Conservation (phyloP, 2,329 filamentous ascomycete genomes). For the Periconia sp. region DNA sequence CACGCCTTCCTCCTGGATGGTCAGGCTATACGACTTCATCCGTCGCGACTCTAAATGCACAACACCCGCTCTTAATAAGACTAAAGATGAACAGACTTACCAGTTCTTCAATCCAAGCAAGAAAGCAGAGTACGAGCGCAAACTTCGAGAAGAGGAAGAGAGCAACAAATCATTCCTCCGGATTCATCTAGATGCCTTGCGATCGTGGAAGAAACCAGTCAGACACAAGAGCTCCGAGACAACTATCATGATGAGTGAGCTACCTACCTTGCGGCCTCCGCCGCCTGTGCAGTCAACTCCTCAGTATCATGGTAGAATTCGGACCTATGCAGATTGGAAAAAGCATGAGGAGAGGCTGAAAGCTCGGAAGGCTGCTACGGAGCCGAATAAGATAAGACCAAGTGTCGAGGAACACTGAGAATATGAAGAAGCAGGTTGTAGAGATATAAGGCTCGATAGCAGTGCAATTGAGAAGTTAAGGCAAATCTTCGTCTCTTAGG, state of each 20-base stretch:
- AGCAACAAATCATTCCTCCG: constrained; percentile 62
- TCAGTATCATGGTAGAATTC: too few species aligned
- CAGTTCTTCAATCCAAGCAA: neutral
- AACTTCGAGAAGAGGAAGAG: constrained; percentile 56
- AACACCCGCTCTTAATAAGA: too few species aligned
- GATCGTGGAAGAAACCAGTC: neutral
- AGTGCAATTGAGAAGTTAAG: too few species aligned
- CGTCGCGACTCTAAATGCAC: too few species aligned
- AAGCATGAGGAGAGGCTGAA: neutral
- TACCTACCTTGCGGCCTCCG: neutral
- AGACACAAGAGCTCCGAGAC: neutral
- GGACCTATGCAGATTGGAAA: too few species aligned
- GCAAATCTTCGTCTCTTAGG: too few species aligned
- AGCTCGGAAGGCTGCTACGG: neutral
- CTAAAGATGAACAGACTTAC: too few species aligned
- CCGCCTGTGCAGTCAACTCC: neutral
- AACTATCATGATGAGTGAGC: neutral
- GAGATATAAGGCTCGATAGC: too few species aligned
- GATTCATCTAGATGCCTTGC: constrained; percentile 46
- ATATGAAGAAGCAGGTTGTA: too few species aligned
- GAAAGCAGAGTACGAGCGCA: neutral
- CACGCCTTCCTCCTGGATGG: too few species aligned
- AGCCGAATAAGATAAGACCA: neutral
- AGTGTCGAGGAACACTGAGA: too few species aligned
- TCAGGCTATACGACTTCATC: too few species aligned